Evolutionary conservation across 2,329 filamentous ascomycete species (phyloP).

Genomic region (Elsinoe perseae): DNA sequence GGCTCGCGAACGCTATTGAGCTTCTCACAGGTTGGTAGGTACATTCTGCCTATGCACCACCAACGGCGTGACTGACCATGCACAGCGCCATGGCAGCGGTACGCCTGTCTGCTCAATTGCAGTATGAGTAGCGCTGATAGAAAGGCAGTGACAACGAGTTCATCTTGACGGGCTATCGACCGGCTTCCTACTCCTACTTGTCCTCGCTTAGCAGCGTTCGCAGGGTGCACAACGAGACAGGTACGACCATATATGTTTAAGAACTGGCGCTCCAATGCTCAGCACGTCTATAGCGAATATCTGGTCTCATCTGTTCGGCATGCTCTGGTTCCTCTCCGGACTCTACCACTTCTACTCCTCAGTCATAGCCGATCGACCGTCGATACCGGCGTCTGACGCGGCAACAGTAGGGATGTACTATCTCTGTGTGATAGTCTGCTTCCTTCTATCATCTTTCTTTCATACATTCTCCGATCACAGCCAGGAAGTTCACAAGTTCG

Average conservation of each 20-base stretch:
- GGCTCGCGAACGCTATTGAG: neutral
- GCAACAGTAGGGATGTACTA: conserved; percentile 35
- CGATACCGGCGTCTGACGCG: conserved; percentile 26
- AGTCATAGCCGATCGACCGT: neutral
- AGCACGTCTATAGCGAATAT: neutral
- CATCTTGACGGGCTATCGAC: conserved; percentile 14
- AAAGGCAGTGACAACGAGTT: conserved; percentile 13
- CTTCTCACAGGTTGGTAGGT: neutral
- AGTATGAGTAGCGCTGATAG: neutral
- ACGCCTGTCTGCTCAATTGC: neutral
- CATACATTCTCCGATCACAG: conserved; percentile 79
- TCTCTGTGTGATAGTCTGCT: conserved; percentile 31
- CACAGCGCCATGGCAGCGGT: conserved; percentile 7
- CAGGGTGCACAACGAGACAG: conserved; percentile 15
- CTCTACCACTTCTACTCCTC: conserved; percentile 24
- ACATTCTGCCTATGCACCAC: neutral
- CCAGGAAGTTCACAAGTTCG: conserved; percentile 61
- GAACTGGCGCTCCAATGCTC: neutral
- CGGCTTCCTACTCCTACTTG: neutral
- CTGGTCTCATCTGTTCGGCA: conserved; percentile 23
- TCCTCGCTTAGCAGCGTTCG: neutral
- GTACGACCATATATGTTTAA: neutral
- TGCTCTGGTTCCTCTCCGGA: conserved; percentile 24
- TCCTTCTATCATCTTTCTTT: conserved; percentile 52
- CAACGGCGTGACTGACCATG: neutral